These are phyloP conservation scores for Leishmania guyanensis DNA, from an alignment of 208 protist species.

Conservation along the genomic window DNA sequence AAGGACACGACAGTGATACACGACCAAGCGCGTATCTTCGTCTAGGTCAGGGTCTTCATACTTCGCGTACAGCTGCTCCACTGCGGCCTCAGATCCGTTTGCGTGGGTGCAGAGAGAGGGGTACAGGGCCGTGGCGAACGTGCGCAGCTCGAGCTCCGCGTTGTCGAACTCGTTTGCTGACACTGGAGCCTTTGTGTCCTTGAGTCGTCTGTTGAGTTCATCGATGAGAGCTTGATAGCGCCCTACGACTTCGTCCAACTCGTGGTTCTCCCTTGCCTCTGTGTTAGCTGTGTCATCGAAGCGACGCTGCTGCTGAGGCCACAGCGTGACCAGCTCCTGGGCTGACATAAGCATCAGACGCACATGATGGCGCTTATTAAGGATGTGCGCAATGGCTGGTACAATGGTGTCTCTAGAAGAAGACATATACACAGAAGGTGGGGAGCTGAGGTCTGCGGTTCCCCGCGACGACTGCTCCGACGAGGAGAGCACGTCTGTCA, in stretches of 20 bases:
- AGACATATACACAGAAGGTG: background rate
- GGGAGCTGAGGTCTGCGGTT: background rate
- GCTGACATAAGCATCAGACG: conserved; percentile 68
- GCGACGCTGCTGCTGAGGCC: background rate
- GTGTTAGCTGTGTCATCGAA: background rate
- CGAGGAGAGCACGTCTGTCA: conserved; percentile 27
- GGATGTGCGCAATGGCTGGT: conserved; percentile 46
- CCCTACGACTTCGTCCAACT: background rate
- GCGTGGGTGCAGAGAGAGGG: conserved; percentile 48
- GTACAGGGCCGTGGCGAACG: conserved; percentile 47
- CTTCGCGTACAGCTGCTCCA: conserved; percentile 49
- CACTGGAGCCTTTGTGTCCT: conserved; percentile 45
- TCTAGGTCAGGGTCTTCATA: conserved; percentile 74
- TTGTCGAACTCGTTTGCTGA: conserved; percentile 42
- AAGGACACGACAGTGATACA: conserved; percentile 86
- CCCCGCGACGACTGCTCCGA: background rate
- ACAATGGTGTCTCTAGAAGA: conserved; percentile 21
- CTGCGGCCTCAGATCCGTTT: conserved; percentile 33
- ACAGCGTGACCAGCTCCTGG: conserved; percentile 48
- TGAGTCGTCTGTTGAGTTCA: conserved; percentile 35
- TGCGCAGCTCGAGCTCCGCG: conserved; percentile 37
- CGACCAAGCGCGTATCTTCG: conserved; percentile 65
- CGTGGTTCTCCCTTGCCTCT: background rate
- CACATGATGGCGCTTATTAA: conserved; percentile 79
- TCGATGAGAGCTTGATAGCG: conserved; percentile 40